Conservation (phyloP, 2,329 filamentous ascomycete species). For the Tolypocladium cylindrosporum region DNA sequence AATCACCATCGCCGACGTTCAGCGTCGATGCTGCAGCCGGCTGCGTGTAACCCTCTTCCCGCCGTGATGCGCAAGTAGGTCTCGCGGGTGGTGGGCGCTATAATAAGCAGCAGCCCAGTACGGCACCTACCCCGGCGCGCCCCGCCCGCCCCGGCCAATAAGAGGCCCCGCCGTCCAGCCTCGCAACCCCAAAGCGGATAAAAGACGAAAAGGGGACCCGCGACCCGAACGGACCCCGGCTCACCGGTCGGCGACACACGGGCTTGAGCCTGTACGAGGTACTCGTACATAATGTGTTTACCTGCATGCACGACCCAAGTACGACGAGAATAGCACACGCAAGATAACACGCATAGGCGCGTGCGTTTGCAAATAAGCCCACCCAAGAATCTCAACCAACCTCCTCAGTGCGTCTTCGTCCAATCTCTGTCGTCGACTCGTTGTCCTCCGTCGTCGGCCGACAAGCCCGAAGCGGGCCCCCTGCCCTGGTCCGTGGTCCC, state of each 20-base stretch:
- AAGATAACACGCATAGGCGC: not conserved
- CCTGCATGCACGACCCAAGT: not conserved
- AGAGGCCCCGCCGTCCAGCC: not conserved
- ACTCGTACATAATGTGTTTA: not conserved
- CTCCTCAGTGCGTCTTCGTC: not conserved
- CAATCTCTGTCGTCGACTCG: not conserved
- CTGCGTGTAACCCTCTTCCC: not conserved
- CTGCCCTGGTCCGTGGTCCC: not conserved
- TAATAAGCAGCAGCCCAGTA: not conserved
- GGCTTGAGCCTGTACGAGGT: not conserved
- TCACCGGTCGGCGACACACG: not conserved
- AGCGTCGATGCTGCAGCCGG: not conserved
- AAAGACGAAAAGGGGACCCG: not conserved
- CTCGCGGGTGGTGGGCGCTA: not conserved
- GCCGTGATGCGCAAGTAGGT: not conserved
- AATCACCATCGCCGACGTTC: not conserved
- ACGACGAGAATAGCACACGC: not conserved
- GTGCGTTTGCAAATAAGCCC: not conserved
- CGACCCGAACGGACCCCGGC: not conserved
- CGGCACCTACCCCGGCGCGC: not conserved
- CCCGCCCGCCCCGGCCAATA: not conserved
- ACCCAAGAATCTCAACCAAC: not conserved
- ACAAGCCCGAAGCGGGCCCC: not conserved
- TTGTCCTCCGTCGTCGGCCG: not conserved
- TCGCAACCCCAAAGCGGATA: conserved; percentile 1